Percentiles rank a stretch among this genome's conserved stretches.
Evolutionary conservation across 2,329 filamentous ascomycete genomes (phyloP).

Genomic region (Apiospora arundinis): DNA sequence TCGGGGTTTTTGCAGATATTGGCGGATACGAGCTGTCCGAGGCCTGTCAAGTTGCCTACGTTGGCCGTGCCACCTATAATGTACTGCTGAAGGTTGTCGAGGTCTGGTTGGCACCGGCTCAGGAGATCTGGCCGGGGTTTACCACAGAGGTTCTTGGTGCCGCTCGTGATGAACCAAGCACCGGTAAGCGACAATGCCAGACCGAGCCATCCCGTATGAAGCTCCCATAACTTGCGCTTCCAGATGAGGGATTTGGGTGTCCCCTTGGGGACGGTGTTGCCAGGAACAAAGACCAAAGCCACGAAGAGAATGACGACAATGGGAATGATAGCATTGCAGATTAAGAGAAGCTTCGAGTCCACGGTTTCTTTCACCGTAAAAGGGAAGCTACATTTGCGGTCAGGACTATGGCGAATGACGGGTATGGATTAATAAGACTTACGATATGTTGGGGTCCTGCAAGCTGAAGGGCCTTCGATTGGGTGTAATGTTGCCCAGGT

Average conservation of each 20-base stretch:
- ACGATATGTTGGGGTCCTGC: constrained; percentile 78
- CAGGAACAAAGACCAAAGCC: constrained; percentile 74
- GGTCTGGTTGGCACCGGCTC: constrained; percentile 77
- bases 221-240: constrained; percentile 88
- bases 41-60: constrained; percentile 44
- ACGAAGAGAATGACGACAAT: constrained; percentile 72
- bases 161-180: constrained; percentile 82
- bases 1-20: constrained; percentile 76
- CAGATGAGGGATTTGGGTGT: constrained; percentile 72
- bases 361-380: constrained; percentile 75
- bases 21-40: constrained; percentile 75
- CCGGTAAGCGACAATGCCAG: constrained; percentile 74
- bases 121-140: constrained; percentile 83
- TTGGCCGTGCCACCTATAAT: constrained; percentile 66
- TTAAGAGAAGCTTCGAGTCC: constrained; percentile 66
- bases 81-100: constrained; percentile 64
- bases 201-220: constrained; percentile 85
- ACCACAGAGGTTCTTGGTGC: constrained; percentile 79
- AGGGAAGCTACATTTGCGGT: constrained; percentile 64
- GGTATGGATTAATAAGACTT: constrained; percentile 35
- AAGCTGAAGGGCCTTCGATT: constrained; percentile 76
- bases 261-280: constrained; percentile 66
- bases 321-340: constrained; percentile 70
- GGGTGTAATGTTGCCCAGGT: constrained; percentile 65
- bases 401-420: constrained; percentile 19